Base-by-base conservation (phyloP, 192 early-diverging fungal genomes). In the Coemansia guatemalensis region DNA sequence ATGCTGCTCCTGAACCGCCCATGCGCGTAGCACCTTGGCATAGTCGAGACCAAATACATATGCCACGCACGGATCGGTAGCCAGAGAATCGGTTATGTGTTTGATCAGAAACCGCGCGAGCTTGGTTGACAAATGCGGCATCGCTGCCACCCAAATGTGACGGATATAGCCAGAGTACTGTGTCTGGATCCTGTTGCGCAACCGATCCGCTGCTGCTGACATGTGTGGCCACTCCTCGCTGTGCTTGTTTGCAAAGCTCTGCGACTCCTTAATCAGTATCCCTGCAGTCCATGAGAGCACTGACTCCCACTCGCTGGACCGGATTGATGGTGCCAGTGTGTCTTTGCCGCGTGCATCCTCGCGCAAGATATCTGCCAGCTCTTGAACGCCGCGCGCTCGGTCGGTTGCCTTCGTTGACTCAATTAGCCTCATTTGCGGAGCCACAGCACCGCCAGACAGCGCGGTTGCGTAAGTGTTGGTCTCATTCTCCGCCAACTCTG, bases 371-470 rank as follows among this genome's bases (percentile, higher is more conserved):
- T 70, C 58, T 7, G 78, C 73, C 9, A 81, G 56, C 29, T 69
- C 72, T 48, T 72, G 69, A 20, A 81, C 59, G 0, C 78, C 78
- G 20, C 60, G 65, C 20, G 61, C 59, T 18, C 78, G 69, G 35
- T 81, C 78, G 1, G 64, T 71, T 9, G 78, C 78, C 44, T 81
- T 81, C 33, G 62, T 56, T 20, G 78, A 81, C 48, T 72, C 69
- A 14, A 81, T 57, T n/a, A 75, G 66, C 18, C 33, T 56, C 25
- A 81, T 52, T 30, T 71, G 73, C 18, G 48, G 8, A 48, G 56
- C 65, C 44, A 81, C 68, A 47, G 69, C 60, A 2, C 72, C 61
- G 32, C 29, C 24, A 30, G 49, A 17, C 49, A 26, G 62, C 22
- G 29, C 47, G 18, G 49, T 21, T 17, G 27, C 33, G 56, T 20